A percentile compares a stretch with the other conserved stretches of the same genome.
Evolutionary conservation across 352 stramenopile genomes (phyloP).

Genomic region (Phytophthora macrochlamydospora): DNA sequence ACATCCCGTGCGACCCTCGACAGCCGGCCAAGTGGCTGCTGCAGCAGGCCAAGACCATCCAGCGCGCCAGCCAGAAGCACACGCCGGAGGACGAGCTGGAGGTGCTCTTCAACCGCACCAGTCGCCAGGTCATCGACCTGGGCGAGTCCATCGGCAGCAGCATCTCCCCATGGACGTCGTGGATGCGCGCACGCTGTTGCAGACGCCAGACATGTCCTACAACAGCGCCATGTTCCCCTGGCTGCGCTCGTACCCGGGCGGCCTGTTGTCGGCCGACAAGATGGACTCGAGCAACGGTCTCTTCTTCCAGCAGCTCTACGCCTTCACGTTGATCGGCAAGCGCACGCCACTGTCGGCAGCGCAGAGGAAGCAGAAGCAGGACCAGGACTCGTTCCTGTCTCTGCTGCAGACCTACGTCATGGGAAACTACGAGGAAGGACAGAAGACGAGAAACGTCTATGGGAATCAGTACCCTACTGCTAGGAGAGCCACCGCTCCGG

Average conservation of each 20-base stretch:
- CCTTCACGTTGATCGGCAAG: conserved; percentile 78
- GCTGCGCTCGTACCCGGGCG: conserved; percentile 68
- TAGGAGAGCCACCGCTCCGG: conserved; percentile 15
- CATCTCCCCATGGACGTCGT: conserved; percentile 81
- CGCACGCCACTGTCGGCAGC: conserved; percentile 46
- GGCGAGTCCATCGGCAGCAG: conserved; percentile 64
- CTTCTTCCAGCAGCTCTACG: conserved; percentile 88
- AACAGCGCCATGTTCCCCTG: conserved; percentile 79
- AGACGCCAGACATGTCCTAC: conserved; percentile 69
- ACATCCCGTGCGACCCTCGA: conserved; percentile 80
- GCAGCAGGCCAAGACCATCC: conserved; percentile 78
- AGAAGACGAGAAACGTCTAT: conserved; percentile 7
- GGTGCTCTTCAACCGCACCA: conserved; percentile 83
- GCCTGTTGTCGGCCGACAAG: conserved; percentile 53
- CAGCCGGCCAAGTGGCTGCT: conserved; percentile 78
- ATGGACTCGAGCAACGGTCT: conserved; percentile 71
- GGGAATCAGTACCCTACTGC: too few species aligned
- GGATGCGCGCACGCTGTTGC: conserved; percentile 69
- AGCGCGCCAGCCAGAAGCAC: conserved; percentile 58
- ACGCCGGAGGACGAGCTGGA: conserved; percentile 65
- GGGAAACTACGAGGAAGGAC: conserved; percentile 59
- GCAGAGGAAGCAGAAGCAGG: conserved; percentile 61
- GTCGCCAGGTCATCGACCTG: conserved; percentile 69
- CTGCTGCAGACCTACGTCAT: conserved; percentile 73
- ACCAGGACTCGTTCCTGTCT: conserved; percentile 66